Conservation (phyloP, 2,329 filamentous ascomycete genomes). For the Ophiostoma pallidulum region DNA sequence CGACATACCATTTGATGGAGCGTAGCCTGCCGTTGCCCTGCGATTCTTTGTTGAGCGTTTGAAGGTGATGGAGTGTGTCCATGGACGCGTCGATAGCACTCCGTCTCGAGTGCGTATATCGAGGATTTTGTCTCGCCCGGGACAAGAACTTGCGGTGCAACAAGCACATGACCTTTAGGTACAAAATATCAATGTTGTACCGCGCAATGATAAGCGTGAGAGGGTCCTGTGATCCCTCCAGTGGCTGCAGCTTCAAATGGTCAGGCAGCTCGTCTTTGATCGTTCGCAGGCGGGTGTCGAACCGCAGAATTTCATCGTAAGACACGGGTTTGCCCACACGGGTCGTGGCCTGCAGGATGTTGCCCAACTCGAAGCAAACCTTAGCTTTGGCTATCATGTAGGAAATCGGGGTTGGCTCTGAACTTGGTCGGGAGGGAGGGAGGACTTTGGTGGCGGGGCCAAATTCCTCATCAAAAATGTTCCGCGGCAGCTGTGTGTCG, state of each 20-base stretch:
- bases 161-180: constrained; percentile 80
- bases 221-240: constrained; percentile 70
- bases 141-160: constrained; percentile 80
- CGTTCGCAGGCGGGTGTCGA: constrained; percentile 52
- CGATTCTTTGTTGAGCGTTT: constrained; percentile 65
- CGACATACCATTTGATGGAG: constrained; percentile 68
- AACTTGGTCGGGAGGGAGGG: constrained; percentile 56
- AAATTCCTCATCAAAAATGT: constrained; percentile 75
- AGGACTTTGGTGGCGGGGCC: constrained; percentile 57
- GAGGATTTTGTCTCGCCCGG: constrained; percentile 65
- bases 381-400: constrained; percentile 70
- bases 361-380: constrained; percentile 59
- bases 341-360: constrained; percentile 58
- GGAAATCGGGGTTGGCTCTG: constrained; percentile 64
- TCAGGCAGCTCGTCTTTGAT: constrained; percentile 62
- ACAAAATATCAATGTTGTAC: constrained; percentile 74
- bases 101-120: constrained; percentile 75
- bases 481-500: constrained; percentile 65
- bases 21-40: constrained; percentile 62
- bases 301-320: constrained; percentile 56
- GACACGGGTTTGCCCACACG: constrained; percentile 44
- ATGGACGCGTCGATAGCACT: constrained; percentile 81
- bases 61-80: constrained; percentile 68
- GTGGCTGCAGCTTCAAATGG: constrained; percentile 63
- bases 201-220: constrained; percentile 79